phyloP scores from a whole-genome alignment of 2,329 filamentous ascomycete species.

The Calonectria multiphialidica region DNA sequence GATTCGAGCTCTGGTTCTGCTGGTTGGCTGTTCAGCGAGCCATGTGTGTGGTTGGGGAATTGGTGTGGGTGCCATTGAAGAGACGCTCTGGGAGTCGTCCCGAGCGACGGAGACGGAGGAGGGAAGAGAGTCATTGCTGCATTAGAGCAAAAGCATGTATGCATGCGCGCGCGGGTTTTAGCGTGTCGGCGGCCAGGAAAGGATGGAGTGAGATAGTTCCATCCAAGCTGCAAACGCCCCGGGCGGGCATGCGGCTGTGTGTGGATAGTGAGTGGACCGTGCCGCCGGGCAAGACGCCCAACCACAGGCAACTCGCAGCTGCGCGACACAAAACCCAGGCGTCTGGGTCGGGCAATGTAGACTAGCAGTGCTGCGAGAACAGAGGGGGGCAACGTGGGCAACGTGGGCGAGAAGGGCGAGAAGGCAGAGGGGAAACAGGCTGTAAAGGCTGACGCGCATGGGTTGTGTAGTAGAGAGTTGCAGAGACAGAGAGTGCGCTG shows the following conservation, averaged over 20 bases:
- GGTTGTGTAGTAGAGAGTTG: neutral
- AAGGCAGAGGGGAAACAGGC: neutral
- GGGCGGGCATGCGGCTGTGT: constrained; percentile 20
- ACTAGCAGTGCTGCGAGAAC: neutral
- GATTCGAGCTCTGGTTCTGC: neutral
- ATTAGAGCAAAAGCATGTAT: neutral
- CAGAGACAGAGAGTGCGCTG: neutral
- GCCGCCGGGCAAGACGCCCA: neutral
- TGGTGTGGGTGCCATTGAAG: neutral
- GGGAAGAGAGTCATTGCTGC: neutral
- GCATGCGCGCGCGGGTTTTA: neutral
- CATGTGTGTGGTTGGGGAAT: too few species aligned
- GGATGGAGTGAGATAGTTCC: neutral
- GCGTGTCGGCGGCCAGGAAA: neutral
- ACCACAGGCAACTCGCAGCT: constrained; percentile 3
- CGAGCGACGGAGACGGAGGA: neutral
- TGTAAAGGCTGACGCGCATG: neutral
- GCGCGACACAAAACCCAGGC: neutral
- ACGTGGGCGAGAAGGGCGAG: neutral
- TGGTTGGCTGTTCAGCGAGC: neutral
- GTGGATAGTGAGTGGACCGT: neutral
- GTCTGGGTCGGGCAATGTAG: neutral
- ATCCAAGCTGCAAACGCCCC: constrained; percentile 5
- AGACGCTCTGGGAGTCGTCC: neutral
- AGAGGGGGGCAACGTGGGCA: too few species aligned